Conservation (phyloP, 768 basidiomycete species). For the Leccinum fibrillosum region DNA sequence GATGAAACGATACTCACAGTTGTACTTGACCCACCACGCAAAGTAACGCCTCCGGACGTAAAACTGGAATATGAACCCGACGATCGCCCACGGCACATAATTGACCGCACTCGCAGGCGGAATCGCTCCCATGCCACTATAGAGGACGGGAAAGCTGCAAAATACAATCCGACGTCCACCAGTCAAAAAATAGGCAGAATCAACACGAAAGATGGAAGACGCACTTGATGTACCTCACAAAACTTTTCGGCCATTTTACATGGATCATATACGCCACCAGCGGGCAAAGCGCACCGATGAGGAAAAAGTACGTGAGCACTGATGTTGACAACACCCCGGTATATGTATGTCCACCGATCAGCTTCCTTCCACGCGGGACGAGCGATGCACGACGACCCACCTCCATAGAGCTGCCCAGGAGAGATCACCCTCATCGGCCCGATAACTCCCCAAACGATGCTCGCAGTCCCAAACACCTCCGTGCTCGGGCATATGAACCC, state of each 20-base stretch:
- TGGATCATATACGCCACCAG: constrained; percentile 50
- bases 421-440: constrained; percentile 74
- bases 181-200: neutral
- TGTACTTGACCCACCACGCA: constrained; percentile 66
- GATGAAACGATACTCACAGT: constrained; percentile 25
- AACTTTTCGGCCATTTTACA: constrained; percentile 60
- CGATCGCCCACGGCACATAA: constrained; percentile 64
- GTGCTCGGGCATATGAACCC: constrained; percentile 71
- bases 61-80: constrained; percentile 66
- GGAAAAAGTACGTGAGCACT: constrained; percentile 70
- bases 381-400: constrained; percentile 11
- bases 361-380: neutral
- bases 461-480: constrained; percentile 75
- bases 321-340: constrained; percentile 7
- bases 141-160: neutral
- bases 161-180: neutral
- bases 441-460: constrained; percentile 80
- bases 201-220: constrained; percentile 15
- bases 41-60: constrained; percentile 56
- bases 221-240: constrained; percentile 61
- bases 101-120: constrained; percentile 67
- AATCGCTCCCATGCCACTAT: constrained; percentile 30
- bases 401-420: constrained; percentile 56
- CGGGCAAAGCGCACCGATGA: constrained; percentile 66
- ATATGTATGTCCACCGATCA: neutral